These are phyloP conservation scores for Emergomyces pasteurianus DNA, from an alignment of 2,329 filamentous ascomycete species.

Conservation along the genomic window DNA sequence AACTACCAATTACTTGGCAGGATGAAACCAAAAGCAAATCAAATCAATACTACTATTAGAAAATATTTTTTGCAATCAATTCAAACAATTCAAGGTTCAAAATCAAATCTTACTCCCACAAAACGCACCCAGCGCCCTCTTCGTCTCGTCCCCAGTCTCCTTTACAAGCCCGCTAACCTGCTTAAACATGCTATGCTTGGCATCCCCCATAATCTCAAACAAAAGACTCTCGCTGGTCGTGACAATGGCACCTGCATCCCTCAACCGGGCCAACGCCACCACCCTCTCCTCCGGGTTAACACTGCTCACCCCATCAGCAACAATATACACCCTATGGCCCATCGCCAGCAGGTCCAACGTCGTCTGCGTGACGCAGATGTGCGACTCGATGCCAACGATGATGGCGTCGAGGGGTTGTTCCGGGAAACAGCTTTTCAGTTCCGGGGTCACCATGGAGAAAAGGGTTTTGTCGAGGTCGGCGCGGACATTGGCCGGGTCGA, in stretches of 20 bases:
- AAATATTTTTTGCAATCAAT: not conserved
- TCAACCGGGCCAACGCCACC: constrained; percentile 64
- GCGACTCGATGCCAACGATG: constrained; percentile 81
- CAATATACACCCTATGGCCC: constrained; percentile 72
- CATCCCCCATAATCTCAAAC: constrained; percentile 83
- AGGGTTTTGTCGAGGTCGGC: constrained; percentile 68
- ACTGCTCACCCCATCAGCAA: constrained; percentile 82
- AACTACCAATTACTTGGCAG: not conserved
- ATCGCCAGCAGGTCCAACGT: constrained; percentile 63
- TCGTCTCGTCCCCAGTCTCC: constrained; percentile 60
- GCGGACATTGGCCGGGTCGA: constrained; percentile 39
- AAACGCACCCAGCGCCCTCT: constrained; percentile 53
- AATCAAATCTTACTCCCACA: constrained; percentile 42
- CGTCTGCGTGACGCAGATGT: constrained; percentile 93
- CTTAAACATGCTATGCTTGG: constrained; percentile 57
- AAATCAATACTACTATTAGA: not conserved
- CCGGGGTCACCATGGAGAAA: constrained; percentile 77
- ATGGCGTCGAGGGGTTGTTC: constrained; percentile 47
- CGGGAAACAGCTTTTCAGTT: constrained; percentile 39
- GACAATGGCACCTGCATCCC: constrained; percentile 63
- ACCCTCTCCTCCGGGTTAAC: constrained; percentile 72
- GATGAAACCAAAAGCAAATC: not conserved
- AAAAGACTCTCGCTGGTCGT: constrained; percentile 83
- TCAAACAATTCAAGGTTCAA: too few relatives aligned
- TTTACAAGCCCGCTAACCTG: constrained; percentile 65